Evolutionary conservation across 192 early-diverging fungal species (phyloP).

Genomic region (Lobosporangium transversale): DNA sequence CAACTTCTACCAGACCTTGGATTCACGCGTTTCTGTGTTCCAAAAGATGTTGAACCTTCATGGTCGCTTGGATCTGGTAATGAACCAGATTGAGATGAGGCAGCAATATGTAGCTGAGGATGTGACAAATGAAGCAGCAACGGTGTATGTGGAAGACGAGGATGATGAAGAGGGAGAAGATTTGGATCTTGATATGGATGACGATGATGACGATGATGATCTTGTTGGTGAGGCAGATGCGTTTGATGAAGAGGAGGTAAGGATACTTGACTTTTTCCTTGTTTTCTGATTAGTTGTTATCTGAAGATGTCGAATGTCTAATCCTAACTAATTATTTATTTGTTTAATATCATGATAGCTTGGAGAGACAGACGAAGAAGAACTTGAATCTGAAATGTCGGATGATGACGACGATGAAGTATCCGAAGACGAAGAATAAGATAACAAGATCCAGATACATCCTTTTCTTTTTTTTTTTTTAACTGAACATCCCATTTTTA

Average conservation of each 20-base stretch:
- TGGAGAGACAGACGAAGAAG: conserved; percentile 43
- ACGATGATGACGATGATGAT: conserved; percentile 46
- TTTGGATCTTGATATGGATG: conserved; percentile 40
- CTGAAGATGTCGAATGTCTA: no score
- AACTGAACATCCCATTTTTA: no score
- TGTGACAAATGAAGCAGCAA: conserved; percentile 52
- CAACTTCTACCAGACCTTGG: conserved; percentile 61
- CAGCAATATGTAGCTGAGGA: conserved; percentile 47
- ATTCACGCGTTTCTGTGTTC: conserved; percentile 56
- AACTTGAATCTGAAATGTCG: conserved; percentile 53
- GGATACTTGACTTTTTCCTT: background rate
- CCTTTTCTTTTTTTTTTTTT: no score
- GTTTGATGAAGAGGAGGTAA: conserved; percentile 46
- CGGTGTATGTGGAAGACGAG: conserved; percentile 60
- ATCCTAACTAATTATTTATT: background rate
- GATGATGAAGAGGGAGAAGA: conserved; percentile 47
- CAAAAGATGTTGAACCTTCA: conserved; percentile 59
- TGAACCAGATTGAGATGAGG: conserved; percentile 60
- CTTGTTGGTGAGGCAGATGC: conserved; percentile 38
- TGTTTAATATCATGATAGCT: background rate
- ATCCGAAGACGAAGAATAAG: conserved; percentile 49
- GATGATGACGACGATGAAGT: conserved; percentile 55
- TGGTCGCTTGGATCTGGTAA: conserved; percentile 63
- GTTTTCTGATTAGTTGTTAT: background rate
- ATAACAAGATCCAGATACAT: no score